These are phyloP conservation scores for Hyaloscypha bicolor DNA, from an alignment of 495 filamentous ascomycete genomes.

Conservation along the genomic window DNA sequence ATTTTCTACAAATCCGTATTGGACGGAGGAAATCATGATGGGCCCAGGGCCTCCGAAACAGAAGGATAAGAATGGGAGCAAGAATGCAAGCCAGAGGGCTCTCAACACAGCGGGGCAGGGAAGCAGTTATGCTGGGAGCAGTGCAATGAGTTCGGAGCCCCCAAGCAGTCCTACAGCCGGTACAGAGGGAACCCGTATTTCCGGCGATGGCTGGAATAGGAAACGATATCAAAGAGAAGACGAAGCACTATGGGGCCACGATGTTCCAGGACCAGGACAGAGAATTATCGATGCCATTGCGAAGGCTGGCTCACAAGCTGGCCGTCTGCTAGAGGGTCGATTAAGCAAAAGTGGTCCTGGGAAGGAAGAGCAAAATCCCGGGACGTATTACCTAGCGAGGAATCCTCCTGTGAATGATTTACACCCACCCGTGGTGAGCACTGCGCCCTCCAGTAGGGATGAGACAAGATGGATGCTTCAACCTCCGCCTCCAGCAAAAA, in stretches of 20 bases:
- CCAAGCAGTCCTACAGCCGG: constrained; percentile 38
- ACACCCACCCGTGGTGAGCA: constrained; percentile 83
- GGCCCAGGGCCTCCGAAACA: constrained; percentile 70
- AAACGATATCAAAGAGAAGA: constrained; percentile 83
- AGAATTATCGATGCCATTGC: constrained; percentile 44
- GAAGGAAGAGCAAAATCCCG: constrained; percentile 44
- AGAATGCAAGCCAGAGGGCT: constrained; percentile 52
- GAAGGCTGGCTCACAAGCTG: constrained; percentile 48
- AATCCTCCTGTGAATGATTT: constrained; percentile 84
- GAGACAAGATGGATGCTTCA: constrained; percentile 90
- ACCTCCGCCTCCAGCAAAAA: constrained; percentile 77
- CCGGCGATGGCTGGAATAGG: constrained; percentile 63
- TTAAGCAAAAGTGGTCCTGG: constrained; percentile 51
- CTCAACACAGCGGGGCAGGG: constrained; percentile 41
- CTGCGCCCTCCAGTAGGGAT: constrained; percentile 62
- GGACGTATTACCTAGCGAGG: constrained; percentile 61
- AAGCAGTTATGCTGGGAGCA: constrained; percentile 38
- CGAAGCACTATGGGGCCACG: constrained; percentile 74
- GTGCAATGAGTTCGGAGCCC: constrained; percentile 25
- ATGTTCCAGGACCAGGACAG: constrained; percentile 28
- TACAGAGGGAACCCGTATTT: constrained; percentile 33
- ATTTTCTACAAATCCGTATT: constrained; percentile 82
- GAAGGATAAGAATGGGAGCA: constrained; percentile 55
- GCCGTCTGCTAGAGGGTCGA: constrained; percentile 46
- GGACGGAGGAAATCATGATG: constrained; percentile 79